phyloP scores from a whole-genome alignment of 768 basidiomycete genomes.

The Boletus sp. region DNA sequence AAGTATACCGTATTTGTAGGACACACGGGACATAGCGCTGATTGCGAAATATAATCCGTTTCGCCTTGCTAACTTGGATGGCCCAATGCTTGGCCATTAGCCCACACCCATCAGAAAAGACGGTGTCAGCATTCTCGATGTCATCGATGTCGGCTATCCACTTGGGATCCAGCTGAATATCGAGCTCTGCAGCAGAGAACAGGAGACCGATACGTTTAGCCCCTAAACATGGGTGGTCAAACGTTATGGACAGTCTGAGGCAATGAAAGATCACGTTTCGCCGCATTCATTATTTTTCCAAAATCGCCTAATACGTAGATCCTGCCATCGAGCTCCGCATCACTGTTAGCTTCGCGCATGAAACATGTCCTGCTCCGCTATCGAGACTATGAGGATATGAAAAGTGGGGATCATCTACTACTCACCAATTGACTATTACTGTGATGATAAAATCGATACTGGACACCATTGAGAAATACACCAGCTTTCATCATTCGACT shows the following conservation, averaged over 20 bases:
- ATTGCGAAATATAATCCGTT: constrained; percentile 54
- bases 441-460: constrained; percentile 71
- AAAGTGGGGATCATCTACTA: not conserved
- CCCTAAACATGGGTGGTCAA: constrained; percentile 37
- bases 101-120: constrained; percentile 71
- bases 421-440: constrained; percentile 68
- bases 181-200: constrained; percentile 63
- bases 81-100: constrained; percentile 56
- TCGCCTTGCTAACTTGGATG: constrained; percentile 49
- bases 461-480: constrained; percentile 52
- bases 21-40: constrained; percentile 59
- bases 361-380: constrained; percentile 66
- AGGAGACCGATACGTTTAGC: constrained; percentile 68
- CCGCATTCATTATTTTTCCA: constrained; percentile 56
- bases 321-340: constrained; percentile 54
- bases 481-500: constrained; percentile 53
- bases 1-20: constrained; percentile 56
- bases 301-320: constrained; percentile 62
- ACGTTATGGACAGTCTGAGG: not conserved
- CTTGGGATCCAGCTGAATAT: constrained; percentile 51
- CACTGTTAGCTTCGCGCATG: constrained; percentile 51
- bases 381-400: not conserved
- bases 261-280: constrained; percentile 47
- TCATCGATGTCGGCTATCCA: constrained; percentile 56
- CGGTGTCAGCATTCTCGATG: constrained; percentile 53